phyloP scores from a whole-genome alignment of 169 alveolate species.

The Miamiensis avidus region DNA sequence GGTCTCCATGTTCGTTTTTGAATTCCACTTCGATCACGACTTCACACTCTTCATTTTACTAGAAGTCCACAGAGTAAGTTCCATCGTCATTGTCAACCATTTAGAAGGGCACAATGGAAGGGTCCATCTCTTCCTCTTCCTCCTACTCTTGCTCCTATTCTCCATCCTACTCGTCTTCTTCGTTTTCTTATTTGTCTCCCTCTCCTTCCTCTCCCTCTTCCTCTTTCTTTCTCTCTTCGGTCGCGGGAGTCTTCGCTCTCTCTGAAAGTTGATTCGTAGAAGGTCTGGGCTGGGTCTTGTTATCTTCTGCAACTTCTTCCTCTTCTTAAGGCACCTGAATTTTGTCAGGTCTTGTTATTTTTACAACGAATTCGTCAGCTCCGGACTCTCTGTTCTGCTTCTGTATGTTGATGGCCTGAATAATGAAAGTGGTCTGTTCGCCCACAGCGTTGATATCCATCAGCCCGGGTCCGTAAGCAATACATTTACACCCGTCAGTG shows the following conservation, averaged over 20 bases:
- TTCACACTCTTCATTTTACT: constrained; percentile 60
- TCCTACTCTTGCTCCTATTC: constrained; percentile 86
- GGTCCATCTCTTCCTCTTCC: constrained; percentile 58
- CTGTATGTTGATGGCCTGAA: constrained; percentile 90
- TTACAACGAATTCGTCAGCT: constrained; percentile 88
- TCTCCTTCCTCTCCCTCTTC: constrained; percentile 52
- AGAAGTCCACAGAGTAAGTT: constrained; percentile 64
- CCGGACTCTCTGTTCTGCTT: constrained; percentile 93
- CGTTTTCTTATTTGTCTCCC: constrained; percentile 55
- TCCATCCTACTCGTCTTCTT: constrained; percentile 67
- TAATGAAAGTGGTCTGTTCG: constrained; percentile 81
- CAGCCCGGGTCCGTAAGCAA: constrained; percentile 95
- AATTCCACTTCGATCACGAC: constrained; percentile 80
- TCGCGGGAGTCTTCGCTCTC: constrained; percentile 44
- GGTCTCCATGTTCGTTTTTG: constrained; percentile 89
- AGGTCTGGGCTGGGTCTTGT: constrained; percentile 11
- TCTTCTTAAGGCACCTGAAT: constrained; percentile 19
- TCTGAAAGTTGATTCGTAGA: constrained; percentile 19
- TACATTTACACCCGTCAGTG: constrained; percentile 90
- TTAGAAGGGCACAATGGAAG: constrained; percentile 36
- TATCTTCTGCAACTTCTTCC: constrained; percentile 24
- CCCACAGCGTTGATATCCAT: constrained; percentile 86
- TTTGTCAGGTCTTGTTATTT: constrained; percentile 56
- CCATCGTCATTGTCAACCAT: constrained; percentile 71
- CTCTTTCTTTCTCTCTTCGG: constrained; percentile 42